phyloP scores from a whole-genome alignment of 2,329 filamentous ascomycete genomes.

The Claviceps maximensis region DNA sequence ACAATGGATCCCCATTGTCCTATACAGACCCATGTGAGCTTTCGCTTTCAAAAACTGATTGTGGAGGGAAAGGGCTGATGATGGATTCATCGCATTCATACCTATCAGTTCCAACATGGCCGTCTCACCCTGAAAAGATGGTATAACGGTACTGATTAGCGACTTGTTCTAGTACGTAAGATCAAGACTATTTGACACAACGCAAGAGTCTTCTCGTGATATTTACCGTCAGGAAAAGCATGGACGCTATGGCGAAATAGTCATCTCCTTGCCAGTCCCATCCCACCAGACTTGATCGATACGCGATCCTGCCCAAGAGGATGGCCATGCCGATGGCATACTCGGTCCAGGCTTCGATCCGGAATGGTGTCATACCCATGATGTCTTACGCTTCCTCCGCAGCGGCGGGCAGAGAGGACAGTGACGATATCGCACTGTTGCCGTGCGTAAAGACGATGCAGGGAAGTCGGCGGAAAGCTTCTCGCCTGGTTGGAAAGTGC shows the following conservation, averaged over 20 bases:
- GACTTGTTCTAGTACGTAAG: neutral
- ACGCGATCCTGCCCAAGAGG: conserved; percentile 25
- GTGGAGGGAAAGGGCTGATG: neutral
- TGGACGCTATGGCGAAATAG: conserved; percentile 22
- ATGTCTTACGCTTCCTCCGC: neutral
- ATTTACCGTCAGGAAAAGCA: conserved; percentile 28
- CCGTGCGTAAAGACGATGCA: neutral
- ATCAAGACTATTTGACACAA: neutral
- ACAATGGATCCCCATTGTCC: conserved; percentile 13
- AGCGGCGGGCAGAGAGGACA: neutral
- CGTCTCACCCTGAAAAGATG: conserved; percentile 9
- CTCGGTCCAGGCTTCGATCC: conserved; percentile 30
- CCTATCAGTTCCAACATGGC: conserved; percentile 22
- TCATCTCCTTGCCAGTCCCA: conserved; percentile 30
- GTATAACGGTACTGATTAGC: neutral
- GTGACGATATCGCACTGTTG: neutral
- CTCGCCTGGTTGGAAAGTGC: neutral
- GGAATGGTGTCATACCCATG: conserved; percentile 24
- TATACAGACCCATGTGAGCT: conserved; percentile 4
- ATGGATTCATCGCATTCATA: conserved; percentile 6
- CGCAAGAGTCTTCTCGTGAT: conserved; percentile 2
- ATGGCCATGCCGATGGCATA: conserved; percentile 26
- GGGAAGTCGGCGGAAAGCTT: too few relatives aligned
- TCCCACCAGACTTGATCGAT: conserved; percentile 25
- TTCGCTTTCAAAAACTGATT: neutral